phyloP scores from a whole-genome alignment of 495 filamentous ascomycete genomes.

The Apiosordaria backusii region DNA sequence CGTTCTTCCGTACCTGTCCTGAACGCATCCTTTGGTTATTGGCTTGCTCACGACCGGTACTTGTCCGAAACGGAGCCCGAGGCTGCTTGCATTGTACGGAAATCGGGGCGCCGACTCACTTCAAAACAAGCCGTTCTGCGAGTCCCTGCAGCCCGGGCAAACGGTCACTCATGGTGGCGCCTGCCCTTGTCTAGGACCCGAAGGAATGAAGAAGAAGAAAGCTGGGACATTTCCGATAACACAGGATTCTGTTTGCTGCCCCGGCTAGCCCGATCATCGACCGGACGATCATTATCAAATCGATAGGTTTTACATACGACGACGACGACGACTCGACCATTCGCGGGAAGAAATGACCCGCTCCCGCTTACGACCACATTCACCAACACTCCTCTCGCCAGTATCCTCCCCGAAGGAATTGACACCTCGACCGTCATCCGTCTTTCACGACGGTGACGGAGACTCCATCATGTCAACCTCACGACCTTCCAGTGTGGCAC shows the following conservation, averaged over 20 bases:
- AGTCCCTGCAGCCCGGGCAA: conserved; percentile 25
- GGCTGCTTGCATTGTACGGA: conserved; percentile 26
- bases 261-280: background rate
- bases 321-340: background rate
- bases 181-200: conserved; percentile 14
- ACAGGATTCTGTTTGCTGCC: conserved; percentile 16
- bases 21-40: conserved; percentile 21
- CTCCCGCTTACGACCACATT: conserved; percentile 41
- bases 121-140: conserved; percentile 25
- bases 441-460: conserved; percentile 41
- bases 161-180: conserved; percentile 15
- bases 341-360: conserved; percentile 42
- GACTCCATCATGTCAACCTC: conserved; percentile 46
- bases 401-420: conserved; percentile 37
- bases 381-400: conserved; percentile 38
- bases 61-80: conserved; percentile 21
- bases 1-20: conserved; percentile 16
- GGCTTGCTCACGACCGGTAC: conserved; percentile 22
- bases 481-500: conserved; percentile 44
- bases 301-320: no score
- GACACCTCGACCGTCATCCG: conserved; percentile 37
- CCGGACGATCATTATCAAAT: background rate
- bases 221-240: conserved; percentile 13
- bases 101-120: conserved; percentile 25
- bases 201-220: conserved; percentile 24